phyloP scores from a whole-genome alignment of 345 rosid species.

The Eucalyptus sp. region DNA sequence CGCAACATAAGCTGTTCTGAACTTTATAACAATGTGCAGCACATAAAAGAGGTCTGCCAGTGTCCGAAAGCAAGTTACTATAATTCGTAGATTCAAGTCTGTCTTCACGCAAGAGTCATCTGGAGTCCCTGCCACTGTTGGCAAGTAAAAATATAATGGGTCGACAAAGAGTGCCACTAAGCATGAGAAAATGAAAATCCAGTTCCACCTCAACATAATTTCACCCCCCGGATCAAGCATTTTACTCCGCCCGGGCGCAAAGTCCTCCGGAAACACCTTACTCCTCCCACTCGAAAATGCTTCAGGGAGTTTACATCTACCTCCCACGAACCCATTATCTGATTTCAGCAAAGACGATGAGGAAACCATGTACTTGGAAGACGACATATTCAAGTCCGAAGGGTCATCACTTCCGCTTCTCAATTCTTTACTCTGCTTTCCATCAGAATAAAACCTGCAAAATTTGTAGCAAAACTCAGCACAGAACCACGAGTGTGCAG shows the following conservation, averaged over 20 bases:
- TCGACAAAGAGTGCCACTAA: constrained; percentile 86
- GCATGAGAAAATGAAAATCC: constrained; percentile 66
- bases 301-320: constrained; percentile 30
- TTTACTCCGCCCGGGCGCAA: constrained; percentile 45
- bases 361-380: constrained; percentile 25
- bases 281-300: constrained; percentile 21
- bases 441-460: constrained; percentile 62
- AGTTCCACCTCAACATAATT: constrained; percentile 69
- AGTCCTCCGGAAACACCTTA: constrained; percentile 26
- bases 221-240: constrained; percentile 89
- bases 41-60: constrained; percentile 78
- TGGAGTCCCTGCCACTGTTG: constrained; percentile 28
- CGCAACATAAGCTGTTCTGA: constrained; percentile 83
- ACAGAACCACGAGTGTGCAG: neutral
- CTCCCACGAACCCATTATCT: constrained; percentile 32
- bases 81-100: constrained; percentile 42
- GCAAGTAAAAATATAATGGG: constrained; percentile 76
- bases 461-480: neutral
- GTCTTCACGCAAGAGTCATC: constrained; percentile 45
- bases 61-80: constrained; percentile 66
- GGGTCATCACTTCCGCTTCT: constrained; percentile 34
- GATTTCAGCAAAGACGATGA: constrained; percentile 36
- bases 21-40: constrained; percentile 71
- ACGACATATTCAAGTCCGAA: constrained; percentile 28
- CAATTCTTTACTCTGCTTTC: constrained; percentile 29